Base-by-base conservation (phyloP, 148 eudicot genomes). In the Amaranthus cruentus region DNA sequence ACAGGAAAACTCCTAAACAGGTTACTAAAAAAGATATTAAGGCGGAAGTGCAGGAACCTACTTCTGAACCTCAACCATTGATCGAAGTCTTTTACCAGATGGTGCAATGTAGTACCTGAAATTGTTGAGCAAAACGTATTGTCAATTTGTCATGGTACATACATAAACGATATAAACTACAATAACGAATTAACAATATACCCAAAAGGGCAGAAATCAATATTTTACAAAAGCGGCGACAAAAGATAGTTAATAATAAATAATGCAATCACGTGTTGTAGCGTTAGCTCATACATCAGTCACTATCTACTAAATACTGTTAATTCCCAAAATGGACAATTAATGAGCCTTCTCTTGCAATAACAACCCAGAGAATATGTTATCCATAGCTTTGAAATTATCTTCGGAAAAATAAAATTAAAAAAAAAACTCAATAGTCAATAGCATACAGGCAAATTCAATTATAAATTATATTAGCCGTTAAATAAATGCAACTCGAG, bases 31-130 rank as follows among this genome's bases (percentile, higher is more conserved):
- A 66, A 7, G 5, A 46, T n/a, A 4, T 15, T 6, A 15, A 47
- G 10, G 11, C 28, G 1, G 46, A 48, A 57, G 59, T 55, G 48
- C 44, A 49, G 28, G 62, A 76, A 73, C 78, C 63, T 83, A 92
- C 99, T 76, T 95, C 74, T 90, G 89, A 82, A 95, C 66, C 77
- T 95, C 99, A 79, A 86, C 86, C 89, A 83, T 92, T 21, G 99
- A 95, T 4, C 97, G 88, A 59, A 95, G 88, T 80, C 89, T 85
- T 88, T 88, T 88, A 73, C 97, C 96, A 47, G 87, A 47, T 66
- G 99, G 99, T 55, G 99, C 78, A 73, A 83, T 84, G 68, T 95
- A 95, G 81, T 92, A 95, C 84, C 99, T 95, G 93, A 79, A 78
- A 66, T 59, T 12, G 57, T 58, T 2, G 42, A 67, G 50, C 51